Conservation (phyloP, 306 rosid genomes). For the Carpinus fangiana region DNA sequence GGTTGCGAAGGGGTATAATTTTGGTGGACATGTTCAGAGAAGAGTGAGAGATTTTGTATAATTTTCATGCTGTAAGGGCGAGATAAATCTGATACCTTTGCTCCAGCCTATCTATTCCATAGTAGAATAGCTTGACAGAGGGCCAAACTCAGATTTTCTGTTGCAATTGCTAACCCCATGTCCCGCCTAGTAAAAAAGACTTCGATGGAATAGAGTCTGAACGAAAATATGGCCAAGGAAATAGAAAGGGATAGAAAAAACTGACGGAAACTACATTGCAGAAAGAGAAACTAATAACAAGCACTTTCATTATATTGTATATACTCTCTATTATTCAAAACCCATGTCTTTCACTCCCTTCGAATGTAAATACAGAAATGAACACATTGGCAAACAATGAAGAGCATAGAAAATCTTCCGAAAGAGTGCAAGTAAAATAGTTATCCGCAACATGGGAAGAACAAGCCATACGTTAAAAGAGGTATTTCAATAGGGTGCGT, state of each 20-base stretch:
- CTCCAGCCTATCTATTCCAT: too few relatives aligned
- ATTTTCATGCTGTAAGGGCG: too few relatives aligned
- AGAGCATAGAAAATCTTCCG: conserved; percentile 2
- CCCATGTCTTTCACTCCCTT: background rate
- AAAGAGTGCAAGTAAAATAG: background rate
- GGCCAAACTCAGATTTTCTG: background rate
- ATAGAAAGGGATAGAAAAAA: background rate
- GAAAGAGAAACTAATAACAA: background rate
- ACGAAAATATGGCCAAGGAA: background rate
- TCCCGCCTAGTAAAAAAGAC: background rate
- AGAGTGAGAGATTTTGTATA: too few relatives aligned
- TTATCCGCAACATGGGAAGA: conserved; percentile 16
- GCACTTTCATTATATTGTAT: background rate
- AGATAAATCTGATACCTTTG: too few relatives aligned
- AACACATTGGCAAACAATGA: conserved; percentile 4
- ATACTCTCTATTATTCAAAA: conserved; percentile 8
- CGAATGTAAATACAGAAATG: background rate
- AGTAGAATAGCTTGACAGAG: background rate
- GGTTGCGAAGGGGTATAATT: too few relatives aligned
- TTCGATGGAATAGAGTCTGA: background rate
- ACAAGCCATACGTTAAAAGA: background rate
- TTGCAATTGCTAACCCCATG: background rate
- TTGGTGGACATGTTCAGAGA: too few relatives aligned
- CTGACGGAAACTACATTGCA: background rate
- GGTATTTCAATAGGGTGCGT: conserved; percentile 39